Conservation (phyloP, 208 protist species). For the Trypanosoma caninum region DNA sequence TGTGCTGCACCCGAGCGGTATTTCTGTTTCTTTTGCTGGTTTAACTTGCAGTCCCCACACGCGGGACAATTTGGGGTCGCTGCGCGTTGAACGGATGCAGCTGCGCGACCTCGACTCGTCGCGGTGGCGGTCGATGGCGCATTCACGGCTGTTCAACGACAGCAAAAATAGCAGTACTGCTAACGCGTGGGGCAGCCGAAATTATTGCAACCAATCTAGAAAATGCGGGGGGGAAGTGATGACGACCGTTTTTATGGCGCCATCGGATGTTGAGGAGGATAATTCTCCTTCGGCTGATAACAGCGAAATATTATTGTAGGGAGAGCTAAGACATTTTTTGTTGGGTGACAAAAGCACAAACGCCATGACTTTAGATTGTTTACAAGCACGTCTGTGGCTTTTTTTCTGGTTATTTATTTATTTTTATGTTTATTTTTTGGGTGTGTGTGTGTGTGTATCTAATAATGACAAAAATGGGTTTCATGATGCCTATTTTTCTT, state of each 20-base stretch:
- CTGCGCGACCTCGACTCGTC: slow-evolving; percentile 8
- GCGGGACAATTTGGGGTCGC: slow-evolving; percentile 7
- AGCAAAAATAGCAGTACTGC: not conserved
- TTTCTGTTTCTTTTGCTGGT: slow-evolving; percentile 6
- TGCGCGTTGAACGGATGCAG: slow-evolving; percentile 14
- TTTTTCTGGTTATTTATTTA: too few relatives aligned
- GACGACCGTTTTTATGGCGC: slow-evolving; percentile 6
- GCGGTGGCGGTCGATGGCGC: slow-evolving; percentile 10
- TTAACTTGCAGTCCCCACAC: not conserved
- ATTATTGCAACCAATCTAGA: too few relatives aligned
- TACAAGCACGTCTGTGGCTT: not conserved
- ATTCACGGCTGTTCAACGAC: slow-evolving; percentile 17
- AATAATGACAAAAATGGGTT: too few relatives aligned
- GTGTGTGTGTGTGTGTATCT: too few relatives aligned
- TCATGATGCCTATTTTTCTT: too few relatives aligned
- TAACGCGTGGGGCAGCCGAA: not conserved
- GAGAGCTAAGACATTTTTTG: not conserved
- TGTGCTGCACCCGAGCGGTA: too few relatives aligned
- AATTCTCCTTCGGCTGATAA: slow-evolving; percentile 18
- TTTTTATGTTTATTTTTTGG: too few relatives aligned
- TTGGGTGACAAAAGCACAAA: not conserved
- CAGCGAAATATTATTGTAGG: slow-evolving; percentile 9
- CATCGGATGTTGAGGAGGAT: slow-evolving; percentile 25
- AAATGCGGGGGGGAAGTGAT: not conserved
- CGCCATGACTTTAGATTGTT: slow-evolving; percentile 1